These are phyloP conservation scores for Candolleomyces aberdarensis DNA, from an alignment of 768 basidiomycete genomes.

Conservation along the genomic window DNA sequence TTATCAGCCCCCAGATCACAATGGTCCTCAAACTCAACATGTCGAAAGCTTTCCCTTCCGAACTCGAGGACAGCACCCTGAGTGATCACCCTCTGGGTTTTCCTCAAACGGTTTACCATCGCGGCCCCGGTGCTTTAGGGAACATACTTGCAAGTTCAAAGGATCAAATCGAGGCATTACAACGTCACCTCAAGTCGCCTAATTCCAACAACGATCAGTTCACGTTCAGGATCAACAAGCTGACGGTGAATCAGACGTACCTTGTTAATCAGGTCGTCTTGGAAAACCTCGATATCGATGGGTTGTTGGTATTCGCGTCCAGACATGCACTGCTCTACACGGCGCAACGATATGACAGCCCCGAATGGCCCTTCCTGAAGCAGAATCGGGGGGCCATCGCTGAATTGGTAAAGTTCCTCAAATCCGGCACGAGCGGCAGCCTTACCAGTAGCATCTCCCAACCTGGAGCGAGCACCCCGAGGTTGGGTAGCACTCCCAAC, in stretches of 20 bases:
- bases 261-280: conserved; percentile 14
- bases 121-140: neutral
- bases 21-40: conserved; percentile 20
- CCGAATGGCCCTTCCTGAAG: neutral
- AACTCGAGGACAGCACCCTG: conserved; percentile 21
- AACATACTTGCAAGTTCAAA: neutral
- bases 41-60: conserved; percentile 12
- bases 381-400: neutral
- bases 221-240: conserved; percentile 18
- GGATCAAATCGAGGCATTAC: conserved; percentile 1
- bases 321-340: conserved; percentile 15
- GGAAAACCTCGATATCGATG: conserved; percentile 9
- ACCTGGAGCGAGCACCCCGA: too few species aligned
- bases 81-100: conserved; percentile 18
- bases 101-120: conserved; percentile 3
- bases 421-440: too few species aligned
- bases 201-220: conserved; percentile 18
- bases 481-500: too few species aligned
- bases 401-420: too few species aligned
- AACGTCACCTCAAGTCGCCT: conserved; percentile 17
- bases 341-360: conserved; percentile 11
- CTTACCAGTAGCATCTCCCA: too few species aligned
- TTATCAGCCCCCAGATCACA: conserved; percentile 32
- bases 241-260: conserved; percentile 16
- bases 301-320: conserved; percentile 14